phyloP scores from a whole-genome alignment of 306 rosid species.

The Fragaria nilgerrensis region DNA sequence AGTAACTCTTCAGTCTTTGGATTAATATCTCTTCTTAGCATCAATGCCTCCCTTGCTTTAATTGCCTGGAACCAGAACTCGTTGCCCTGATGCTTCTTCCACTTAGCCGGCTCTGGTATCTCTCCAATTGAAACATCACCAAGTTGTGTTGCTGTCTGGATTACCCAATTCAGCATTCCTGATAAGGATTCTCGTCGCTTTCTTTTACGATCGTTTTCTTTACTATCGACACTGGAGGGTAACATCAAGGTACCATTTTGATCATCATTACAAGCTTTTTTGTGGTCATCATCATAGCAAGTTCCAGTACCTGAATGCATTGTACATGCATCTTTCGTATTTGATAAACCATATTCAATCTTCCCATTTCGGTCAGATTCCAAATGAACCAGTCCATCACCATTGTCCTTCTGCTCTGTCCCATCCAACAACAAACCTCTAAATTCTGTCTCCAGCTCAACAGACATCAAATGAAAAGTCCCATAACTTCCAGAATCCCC shows the following conservation, averaged over 20 bases:
- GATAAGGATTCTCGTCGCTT: constrained; percentile 55
- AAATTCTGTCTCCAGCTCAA: constrained; percentile 27
- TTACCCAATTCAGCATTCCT: constrained; percentile 73
- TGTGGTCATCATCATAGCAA: constrained; percentile 18
- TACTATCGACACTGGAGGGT: constrained; percentile 28
- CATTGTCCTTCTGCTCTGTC: constrained; percentile 28
- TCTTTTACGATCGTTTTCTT: constrained; percentile 47
- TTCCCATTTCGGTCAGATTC: constrained; percentile 32
- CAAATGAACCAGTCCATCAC: constrained; percentile 26
- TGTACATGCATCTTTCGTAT: constrained; percentile 23
- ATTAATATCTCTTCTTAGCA: constrained; percentile 31
- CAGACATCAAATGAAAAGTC: constrained; percentile 30
- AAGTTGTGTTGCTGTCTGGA: constrained; percentile 47
- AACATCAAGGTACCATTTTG: constrained; percentile 17
- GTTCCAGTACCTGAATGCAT: constrained; percentile 23
- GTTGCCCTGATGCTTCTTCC: constrained; percentile 46
- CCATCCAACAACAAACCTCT: constrained; percentile 34
- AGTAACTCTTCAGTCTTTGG: constrained; percentile 42
- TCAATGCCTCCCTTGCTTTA: constrained; percentile 50
- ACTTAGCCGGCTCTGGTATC: constrained; percentile 57
- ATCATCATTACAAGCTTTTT: constrained; percentile 14
- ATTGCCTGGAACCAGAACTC: constrained; percentile 56
- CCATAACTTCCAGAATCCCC: constrained; percentile 30
- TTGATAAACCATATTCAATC: constrained; percentile 25
- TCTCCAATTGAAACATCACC: constrained; percentile 41